phyloP scores from a whole-genome alignment of 2,329 filamentous ascomycete species.

The Alternaria rosae region DNA sequence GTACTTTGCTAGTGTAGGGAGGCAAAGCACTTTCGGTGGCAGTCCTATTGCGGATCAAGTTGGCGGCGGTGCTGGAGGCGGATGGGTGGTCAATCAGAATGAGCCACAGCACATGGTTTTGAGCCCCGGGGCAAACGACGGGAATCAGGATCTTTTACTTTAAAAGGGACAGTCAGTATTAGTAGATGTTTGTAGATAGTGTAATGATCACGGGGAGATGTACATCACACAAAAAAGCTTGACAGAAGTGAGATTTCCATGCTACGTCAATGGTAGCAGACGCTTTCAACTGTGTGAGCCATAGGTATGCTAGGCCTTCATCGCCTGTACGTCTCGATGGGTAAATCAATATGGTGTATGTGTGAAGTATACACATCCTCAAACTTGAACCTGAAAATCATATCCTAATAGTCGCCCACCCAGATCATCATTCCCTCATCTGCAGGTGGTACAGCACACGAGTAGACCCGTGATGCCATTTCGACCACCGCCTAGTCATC shows the following conservation, averaged over 20 bases:
- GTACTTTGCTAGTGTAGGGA: slow-evolving; percentile 75
- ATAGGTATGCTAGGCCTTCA: not conserved
- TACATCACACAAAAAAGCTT: not conserved
- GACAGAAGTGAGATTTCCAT: not conserved
- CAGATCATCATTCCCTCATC: not conserved
- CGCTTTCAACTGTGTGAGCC: not conserved
- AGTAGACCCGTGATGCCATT: not conserved
- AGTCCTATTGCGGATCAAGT: slow-evolving; percentile 42
- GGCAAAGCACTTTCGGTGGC: slow-evolving; percentile 48
- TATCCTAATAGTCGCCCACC: not conserved
- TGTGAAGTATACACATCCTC: not conserved
- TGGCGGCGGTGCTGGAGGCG: slow-evolving; percentile 30
- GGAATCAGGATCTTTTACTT: slow-evolving; percentile 42
- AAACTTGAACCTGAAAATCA: not conserved
- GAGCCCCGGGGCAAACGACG: slow-evolving; percentile 38
- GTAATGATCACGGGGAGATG: slow-evolving; percentile 1
- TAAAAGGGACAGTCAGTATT: slow-evolving; percentile 4
- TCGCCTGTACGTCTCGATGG: not conserved
- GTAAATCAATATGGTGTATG: not conserved
- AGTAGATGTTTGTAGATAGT: not conserved
- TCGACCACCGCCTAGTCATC: slow-evolving; percentile 17
- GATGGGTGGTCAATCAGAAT: slow-evolving; percentile 49
- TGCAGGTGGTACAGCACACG: not conserved
- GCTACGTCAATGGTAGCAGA: not conserved
- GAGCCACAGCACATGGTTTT: slow-evolving; percentile 41